Conservation (phyloP, 2,329 filamentous ascomycete species). For the Phaeosphaeriaceae sp. region DNA sequence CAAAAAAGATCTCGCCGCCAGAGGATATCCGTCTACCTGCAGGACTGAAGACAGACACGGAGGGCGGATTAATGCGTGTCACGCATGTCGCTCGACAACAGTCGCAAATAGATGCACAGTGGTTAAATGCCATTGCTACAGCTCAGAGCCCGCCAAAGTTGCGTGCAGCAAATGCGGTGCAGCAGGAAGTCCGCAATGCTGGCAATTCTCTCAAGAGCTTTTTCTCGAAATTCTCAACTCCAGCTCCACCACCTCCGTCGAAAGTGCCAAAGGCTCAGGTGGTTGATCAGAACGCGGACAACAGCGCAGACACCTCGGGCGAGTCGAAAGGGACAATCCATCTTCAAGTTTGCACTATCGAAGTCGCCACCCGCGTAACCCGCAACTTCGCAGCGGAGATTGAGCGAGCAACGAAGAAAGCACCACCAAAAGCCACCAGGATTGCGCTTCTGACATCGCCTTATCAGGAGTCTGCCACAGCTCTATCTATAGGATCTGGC, state of each 20-base stretch:
- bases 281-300: constrained; percentile 18
- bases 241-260: constrained; percentile 24
- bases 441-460: constrained; percentile 90
- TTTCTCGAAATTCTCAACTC: constrained; percentile 47
- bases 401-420: constrained; percentile 95
- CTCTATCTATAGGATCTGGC: constrained; percentile 61
- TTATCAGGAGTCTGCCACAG: constrained; percentile 78
- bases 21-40: constrained; percentile 74
- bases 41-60: constrained; percentile 81
- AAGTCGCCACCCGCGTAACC: constrained; percentile 77
- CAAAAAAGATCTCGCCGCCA: constrained; percentile 85
- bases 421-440: constrained; percentile 85
- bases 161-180: constrained; percentile 41
- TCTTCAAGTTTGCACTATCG: constrained; percentile 83
- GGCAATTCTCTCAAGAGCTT: constrained; percentile 48
- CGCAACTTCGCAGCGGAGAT: constrained; percentile 80
- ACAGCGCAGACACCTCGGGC: constrained; percentile 71
- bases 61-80: constrained; percentile 88
- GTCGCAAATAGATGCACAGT: constrained; percentile 89
- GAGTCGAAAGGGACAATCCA: constrained; percentile 82
- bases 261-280: constrained; percentile 27
- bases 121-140: constrained; percentile 88
- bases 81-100: constrained; percentile 81
- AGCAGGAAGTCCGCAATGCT: constrained; percentile 44
- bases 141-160: constrained; percentile 63